phyloP scores from a whole-genome alignment of 2,329 filamentous ascomycete species.

The Xylaria sp. region DNA sequence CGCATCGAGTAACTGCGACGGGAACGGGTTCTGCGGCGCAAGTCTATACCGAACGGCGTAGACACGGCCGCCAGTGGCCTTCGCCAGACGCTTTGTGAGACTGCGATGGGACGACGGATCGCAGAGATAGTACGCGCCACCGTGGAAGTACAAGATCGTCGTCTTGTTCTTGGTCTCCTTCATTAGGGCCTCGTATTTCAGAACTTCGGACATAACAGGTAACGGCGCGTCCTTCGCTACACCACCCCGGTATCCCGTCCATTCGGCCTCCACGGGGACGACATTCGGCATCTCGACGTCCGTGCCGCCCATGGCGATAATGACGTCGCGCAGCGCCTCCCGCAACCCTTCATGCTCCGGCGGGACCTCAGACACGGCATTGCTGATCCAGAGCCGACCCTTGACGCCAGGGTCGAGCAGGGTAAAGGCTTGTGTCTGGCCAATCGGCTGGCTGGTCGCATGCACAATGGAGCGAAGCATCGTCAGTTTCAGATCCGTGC shows the following conservation, averaged over 20 bases:
- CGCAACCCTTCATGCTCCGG: constrained; percentile 47
- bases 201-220: constrained; percentile 54
- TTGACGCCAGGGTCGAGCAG: constrained; percentile 48
- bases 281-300: constrained; percentile 44
- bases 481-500: constrained; percentile 65
- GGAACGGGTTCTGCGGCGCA: constrained; percentile 69
- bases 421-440: constrained; percentile 51
- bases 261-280: constrained; percentile 62
- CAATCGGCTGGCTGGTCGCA: constrained; percentile 46
- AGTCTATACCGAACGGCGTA: constrained; percentile 72
- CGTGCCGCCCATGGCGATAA: constrained; percentile 47
- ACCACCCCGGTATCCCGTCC: constrained; percentile 63
- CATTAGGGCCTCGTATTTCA: constrained; percentile 63
- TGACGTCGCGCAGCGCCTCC: constrained; percentile 53
- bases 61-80: constrained; percentile 60
- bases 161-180: constrained; percentile 57
- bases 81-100: constrained; percentile 55
- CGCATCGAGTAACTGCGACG: constrained; percentile 66
- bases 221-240: constrained; percentile 46
- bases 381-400: constrained; percentile 76
- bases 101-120: constrained; percentile 64
- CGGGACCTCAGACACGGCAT: constrained; percentile 58
- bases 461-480: constrained; percentile 60
- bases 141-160: constrained; percentile 70
- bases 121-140: constrained; percentile 67